Conservation (phyloP, 768 basidiomycete genomes). For the Podaxis carcinomalis region DNA sequence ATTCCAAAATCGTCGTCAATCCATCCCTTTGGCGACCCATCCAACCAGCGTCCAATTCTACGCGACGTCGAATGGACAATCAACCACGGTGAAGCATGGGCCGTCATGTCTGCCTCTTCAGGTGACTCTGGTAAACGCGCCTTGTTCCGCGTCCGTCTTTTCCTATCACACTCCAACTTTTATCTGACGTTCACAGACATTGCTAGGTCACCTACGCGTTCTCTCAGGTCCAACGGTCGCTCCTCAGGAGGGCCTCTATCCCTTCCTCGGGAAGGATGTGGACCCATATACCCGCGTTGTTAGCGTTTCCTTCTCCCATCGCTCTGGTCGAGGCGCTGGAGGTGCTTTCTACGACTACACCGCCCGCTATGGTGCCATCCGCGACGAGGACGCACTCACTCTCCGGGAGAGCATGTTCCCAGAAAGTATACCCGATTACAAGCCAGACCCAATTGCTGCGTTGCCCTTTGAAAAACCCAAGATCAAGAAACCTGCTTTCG, state of each 20-base stretch:
- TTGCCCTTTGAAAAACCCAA: constrained; percentile 21
- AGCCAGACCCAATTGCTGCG: constrained; percentile 14
- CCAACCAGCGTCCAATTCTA: constrained; percentile 40
- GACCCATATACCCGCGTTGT: constrained; percentile 50
- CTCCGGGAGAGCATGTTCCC: constrained; percentile 68
- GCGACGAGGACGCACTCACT: constrained; percentile 80
- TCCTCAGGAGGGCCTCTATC: constrained; percentile 72
- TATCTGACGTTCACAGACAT: constrained; percentile 36
- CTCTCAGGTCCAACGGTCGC: constrained; percentile 45
- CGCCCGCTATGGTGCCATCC: constrained; percentile 84
- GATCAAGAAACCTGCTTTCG: constrained; percentile 3
- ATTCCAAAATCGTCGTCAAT: constrained; percentile 45
- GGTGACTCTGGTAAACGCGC: constrained; percentile 43
- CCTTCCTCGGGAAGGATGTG: constrained; percentile 40
- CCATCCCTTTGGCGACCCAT: constrained; percentile 55
- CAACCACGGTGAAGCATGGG: constrained; percentile 66
- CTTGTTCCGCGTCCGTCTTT: constrained; percentile 55
- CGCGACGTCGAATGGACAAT: constrained; percentile 56
- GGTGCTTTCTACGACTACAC: constrained; percentile 91
- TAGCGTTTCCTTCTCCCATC: constrained; percentile 66
- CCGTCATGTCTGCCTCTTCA: constrained; percentile 61
- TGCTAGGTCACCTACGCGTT: constrained; percentile 70
- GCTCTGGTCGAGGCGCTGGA: constrained; percentile 42
- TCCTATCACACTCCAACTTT: background rate
- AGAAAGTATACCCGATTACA: constrained; percentile 30